These are phyloP conservation scores for Talaromyces funiculosus DNA, from an alignment of 2,329 filamentous ascomycete genomes.

Conservation along the genomic window DNA sequence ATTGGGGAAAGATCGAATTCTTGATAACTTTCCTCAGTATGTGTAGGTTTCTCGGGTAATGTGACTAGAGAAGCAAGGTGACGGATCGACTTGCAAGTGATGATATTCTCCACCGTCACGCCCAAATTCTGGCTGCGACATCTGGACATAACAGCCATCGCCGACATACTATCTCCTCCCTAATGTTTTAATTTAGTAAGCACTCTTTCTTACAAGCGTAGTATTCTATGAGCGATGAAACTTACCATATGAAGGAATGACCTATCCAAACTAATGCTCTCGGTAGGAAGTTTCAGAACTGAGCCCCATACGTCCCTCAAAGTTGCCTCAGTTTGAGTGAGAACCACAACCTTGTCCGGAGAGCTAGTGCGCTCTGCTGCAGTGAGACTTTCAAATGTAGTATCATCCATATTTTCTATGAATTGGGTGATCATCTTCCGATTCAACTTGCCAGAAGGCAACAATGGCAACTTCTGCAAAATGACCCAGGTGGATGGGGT, in stretches of 20 bases:
- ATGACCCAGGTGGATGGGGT: conserved; percentile 12
- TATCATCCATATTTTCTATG: conserved; percentile 12
- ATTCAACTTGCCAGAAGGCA: conserved; percentile 13
- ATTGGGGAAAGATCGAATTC: conserved; percentile 23
- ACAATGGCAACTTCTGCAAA: conserved; percentile 7
- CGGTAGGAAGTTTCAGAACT: conserved; percentile 10
- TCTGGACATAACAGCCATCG: conserved; percentile 17
- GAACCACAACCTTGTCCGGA: conserved; percentile 3
- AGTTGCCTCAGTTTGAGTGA: conserved; percentile 10
- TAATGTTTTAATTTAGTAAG: neutral
- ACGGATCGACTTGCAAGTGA: conserved; percentile 15
- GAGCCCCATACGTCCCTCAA: conserved; percentile 13
- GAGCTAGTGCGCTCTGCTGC: neutral
- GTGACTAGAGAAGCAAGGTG: conserved; percentile 14
- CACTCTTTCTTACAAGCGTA: neutral
- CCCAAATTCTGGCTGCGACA: conserved; percentile 14
- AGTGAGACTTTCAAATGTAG: conserved; percentile 9
- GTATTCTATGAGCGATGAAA: neutral
- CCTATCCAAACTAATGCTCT: conserved; percentile 12
- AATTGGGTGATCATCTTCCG: conserved; percentile 9
- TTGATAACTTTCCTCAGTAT: conserved; percentile 10
- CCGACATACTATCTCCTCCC: conserved; percentile 17
- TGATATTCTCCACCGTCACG: conserved; percentile 16
- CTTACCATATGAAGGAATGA: conserved; percentile 16
- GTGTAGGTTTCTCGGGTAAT: conserved; percentile 4